phyloP scores from a whole-genome alignment of 257 asterid species.

The Plantago major region DNA sequence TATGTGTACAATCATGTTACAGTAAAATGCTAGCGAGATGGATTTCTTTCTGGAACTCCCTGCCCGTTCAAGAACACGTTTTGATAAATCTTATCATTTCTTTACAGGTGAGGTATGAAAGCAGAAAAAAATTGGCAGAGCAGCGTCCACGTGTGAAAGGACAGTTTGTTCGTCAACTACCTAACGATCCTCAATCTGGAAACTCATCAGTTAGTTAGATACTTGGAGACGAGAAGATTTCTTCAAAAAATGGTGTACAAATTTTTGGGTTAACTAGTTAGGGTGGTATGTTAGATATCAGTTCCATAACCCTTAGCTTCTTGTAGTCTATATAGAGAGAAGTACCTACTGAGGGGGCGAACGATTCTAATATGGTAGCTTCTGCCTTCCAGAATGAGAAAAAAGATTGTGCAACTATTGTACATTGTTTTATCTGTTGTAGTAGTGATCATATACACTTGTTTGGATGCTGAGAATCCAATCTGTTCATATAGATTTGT shows the following conservation, averaged over 20 bases:
- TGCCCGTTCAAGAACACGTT: neutral
- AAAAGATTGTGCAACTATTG: constrained; percentile 19
- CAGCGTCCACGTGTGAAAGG: constrained; percentile 96
- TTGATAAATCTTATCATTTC: neutral
- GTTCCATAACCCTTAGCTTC: constrained; percentile 14
- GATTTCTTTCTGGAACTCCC: neutral
- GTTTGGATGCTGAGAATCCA: constrained; percentile 5
- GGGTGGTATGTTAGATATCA: constrained; percentile 24
- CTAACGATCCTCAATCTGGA: constrained; percentile 38
- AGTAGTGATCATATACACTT: constrained; percentile 8
- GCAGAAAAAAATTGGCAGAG: constrained; percentile 94
- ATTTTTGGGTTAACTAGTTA: constrained; percentile 28
- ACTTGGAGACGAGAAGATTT: constrained; percentile 12
- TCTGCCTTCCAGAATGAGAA: constrained; percentile 3
- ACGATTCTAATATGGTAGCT: constrained; percentile 12
- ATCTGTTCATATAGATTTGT: constrained; percentile 12
- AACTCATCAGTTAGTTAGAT: constrained; percentile 33
- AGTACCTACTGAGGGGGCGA: constrained; percentile 8
- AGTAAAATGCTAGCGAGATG: neutral
- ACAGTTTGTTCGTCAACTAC: constrained; percentile 81
- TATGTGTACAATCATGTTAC: neutral
- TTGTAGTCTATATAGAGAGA: constrained; percentile 11
- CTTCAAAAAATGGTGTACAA: constrained; percentile 11
- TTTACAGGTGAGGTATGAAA: constrained; percentile 83
- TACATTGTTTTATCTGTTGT: constrained; percentile 18